These are phyloP conservation scores for Cladosporium colombiae DNA, from an alignment of 2,329 filamentous ascomycete species.

Conservation along the genomic window DNA sequence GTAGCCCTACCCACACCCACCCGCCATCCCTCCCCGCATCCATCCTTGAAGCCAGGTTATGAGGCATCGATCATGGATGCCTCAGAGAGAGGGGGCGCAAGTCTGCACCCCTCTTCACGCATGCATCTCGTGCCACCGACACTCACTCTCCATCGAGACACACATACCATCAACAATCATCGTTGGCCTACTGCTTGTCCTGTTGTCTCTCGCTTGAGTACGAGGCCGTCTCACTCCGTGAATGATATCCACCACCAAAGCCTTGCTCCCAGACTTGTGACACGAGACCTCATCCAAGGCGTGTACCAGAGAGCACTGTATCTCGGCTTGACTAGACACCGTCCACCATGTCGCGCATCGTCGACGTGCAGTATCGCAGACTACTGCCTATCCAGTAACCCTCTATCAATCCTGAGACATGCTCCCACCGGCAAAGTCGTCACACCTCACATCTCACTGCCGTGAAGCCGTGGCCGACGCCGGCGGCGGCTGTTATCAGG, in stretches of 20 bases:
- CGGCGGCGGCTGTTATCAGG: slow-evolving; percentile 16
- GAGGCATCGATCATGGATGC: neutral
- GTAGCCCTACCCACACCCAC: neutral
- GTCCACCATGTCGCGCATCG: neutral
- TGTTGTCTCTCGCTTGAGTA: neutral
- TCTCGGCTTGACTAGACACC: neutral
- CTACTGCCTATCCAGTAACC: neutral
- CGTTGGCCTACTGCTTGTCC: neutral
- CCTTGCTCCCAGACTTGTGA: neutral
- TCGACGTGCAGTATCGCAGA: neutral
- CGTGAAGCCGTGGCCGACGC: slow-evolving; percentile 1
- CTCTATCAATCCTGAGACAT: neutral
- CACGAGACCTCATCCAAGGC: neutral
- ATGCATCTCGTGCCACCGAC: neutral
- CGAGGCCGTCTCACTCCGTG: neutral
- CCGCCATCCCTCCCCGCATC: neutral
- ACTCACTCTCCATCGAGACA: neutral
- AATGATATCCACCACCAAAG: neutral
- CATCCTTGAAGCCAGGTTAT: neutral
- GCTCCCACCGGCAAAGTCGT: neutral
- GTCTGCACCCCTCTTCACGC: neutral
- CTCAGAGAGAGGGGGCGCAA: neutral
- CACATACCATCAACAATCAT: neutral
- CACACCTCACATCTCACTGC: neutral
- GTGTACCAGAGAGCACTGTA: neutral